Conservation (phyloP, 768 basidiomycete genomes). For the Thelephora aurantiotincta region DNA sequence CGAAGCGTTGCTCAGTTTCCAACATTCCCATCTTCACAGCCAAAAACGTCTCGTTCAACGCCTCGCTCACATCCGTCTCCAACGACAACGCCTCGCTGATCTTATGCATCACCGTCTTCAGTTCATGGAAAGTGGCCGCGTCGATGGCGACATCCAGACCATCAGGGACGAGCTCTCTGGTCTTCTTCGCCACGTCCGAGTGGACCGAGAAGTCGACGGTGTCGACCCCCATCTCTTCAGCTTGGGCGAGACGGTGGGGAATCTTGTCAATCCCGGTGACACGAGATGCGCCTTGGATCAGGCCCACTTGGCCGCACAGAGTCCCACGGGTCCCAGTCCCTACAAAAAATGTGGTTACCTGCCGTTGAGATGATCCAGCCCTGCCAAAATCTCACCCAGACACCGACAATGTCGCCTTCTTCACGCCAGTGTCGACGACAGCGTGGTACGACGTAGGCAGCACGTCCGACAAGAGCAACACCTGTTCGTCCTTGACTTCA, state of each 20-base stretch:
- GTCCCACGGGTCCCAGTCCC: slow-evolving; percentile 58
- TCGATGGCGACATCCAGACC: slow-evolving; percentile 56
- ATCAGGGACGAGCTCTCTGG: slow-evolving; percentile 45
- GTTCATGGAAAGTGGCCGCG: slow-evolving; percentile 55
- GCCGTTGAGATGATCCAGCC: neutral
- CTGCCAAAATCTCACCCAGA: slow-evolving; percentile 38
- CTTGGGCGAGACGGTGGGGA: slow-evolving; percentile 32
- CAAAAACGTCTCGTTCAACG: slow-evolving; percentile 33
- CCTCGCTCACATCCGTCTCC: slow-evolving; percentile 64
- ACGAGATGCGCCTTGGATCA: slow-evolving; percentile 53
- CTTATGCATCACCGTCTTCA: slow-evolving; percentile 50
- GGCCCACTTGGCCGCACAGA: slow-evolving; percentile 46
- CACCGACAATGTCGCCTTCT: slow-evolving; percentile 53
- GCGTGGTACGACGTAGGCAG: slow-evolving; percentile 63
- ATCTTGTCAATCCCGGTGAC: slow-evolving; percentile 62
- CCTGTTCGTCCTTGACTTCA: slow-evolving; percentile 47
- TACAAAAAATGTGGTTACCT: slow-evolving; percentile 8
- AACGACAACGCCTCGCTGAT: slow-evolving; percentile 57
- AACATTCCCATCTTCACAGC: slow-evolving; percentile 38
- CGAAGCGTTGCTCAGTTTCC: too few species aligned
- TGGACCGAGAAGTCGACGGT: slow-evolving; percentile 42
- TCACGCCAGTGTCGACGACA: slow-evolving; percentile 62
- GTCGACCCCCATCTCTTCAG: slow-evolving; percentile 34
- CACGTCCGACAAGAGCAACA: slow-evolving; percentile 43
- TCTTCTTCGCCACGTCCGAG: slow-evolving; percentile 32